These are phyloP conservation scores for Cyberlindnera maclurae DNA, from an alignment of 805 yeast species.

Conservation along the genomic window DNA sequence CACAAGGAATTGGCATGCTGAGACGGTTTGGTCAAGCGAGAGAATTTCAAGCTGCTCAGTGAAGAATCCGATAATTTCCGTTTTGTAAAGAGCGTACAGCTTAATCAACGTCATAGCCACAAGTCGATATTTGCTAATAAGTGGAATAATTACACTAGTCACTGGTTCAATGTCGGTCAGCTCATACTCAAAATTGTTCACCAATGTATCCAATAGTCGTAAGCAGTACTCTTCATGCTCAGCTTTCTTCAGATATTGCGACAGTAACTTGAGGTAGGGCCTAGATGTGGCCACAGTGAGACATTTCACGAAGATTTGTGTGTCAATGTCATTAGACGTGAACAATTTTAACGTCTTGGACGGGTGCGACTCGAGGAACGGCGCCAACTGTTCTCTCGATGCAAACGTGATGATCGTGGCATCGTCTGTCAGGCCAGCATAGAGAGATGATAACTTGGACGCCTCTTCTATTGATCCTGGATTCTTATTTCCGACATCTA, in stretches of 20 bases:
- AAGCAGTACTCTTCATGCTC: slow-evolving; percentile 13
- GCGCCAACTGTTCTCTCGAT: slow-evolving; percentile 1
- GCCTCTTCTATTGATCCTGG: too few relatives aligned
- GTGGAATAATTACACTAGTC: slow-evolving; percentile 9
- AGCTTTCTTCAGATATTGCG: slow-evolving; percentile 3
- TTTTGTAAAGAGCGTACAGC: slow-evolving; percentile 7
- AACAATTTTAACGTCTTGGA: slow-evolving; percentile 2
- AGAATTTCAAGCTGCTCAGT: slow-evolving; percentile 16
- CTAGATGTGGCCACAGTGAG: slow-evolving; percentile 6
- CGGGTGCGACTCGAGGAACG: neutral
- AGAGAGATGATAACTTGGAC: too few relatives aligned
- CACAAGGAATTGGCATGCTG: slow-evolving; percentile 18
- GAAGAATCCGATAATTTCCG: slow-evolving; percentile 7
- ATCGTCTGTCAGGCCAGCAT: too few relatives aligned
- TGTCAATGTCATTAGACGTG: neutral
- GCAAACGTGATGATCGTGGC: slow-evolving; percentile 1
- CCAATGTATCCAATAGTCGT: slow-evolving; percentile 21
- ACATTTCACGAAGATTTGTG: slow-evolving; percentile 1
- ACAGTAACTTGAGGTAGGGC: slow-evolving; percentile 7
- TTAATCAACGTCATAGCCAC: slow-evolving; percentile 12
- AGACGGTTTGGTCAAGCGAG: slow-evolving; percentile 20
- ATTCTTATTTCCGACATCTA: too few relatives aligned
- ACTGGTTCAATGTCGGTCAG: slow-evolving; percentile 9
- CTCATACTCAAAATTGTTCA: slow-evolving; percentile 22
- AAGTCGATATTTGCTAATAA: slow-evolving; percentile 6